Evolutionary conservation across 768 basidiomycete genomes (phyloP), one percentile per base, ranked within the genome.

Genomic region (Calocybe indica): DNA sequence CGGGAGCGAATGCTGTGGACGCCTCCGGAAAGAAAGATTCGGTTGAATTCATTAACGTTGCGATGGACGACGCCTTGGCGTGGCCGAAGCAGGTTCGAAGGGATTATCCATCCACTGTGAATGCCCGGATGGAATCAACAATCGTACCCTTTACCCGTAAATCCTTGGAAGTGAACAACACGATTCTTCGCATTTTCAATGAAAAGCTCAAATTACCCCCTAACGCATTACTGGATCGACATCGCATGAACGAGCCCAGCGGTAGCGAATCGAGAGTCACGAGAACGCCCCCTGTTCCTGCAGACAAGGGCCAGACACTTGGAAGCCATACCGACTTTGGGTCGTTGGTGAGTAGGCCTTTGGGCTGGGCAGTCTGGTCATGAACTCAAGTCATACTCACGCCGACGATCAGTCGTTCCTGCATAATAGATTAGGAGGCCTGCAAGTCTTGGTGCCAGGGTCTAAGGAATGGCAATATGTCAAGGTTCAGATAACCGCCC

Each of bases 241-340:
- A 87, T 56, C 48, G 59, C 3, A 37, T 61, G 5, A 67, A 70
- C 3, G 76, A 79, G 39, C 61, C 59, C 31, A 83, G 79, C 43
- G 78, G 77, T 5, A 77, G 80, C 50, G 83, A 87, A 53, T 65
- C 77, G 0, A 68, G 85, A 9, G 58, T 77, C 8, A 80, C 78
- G 52, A 77, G 63, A 55, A 76, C 69, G 30, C 74, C 79, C 1
- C 72, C 70, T 1, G 64, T 58, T 47, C 60, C 63, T 3, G 54
- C 52, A 0, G 68, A 47, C 33, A 63, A 70, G 5, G 71, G 62
- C 40, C 65, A 70, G n/a, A 67, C 69, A 0, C 58, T 85, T n/a
- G 82, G 82, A 13, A 76, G 78, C 1, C 85, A 87, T 58, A 85
- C 83, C 2, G 85, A 85, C 60, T 86, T 85, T 52, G 83, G 84